Evolutionary conservation across 257 asterid species (phyloP).

Genomic region (Oldenlandia corymbosa): DNA sequence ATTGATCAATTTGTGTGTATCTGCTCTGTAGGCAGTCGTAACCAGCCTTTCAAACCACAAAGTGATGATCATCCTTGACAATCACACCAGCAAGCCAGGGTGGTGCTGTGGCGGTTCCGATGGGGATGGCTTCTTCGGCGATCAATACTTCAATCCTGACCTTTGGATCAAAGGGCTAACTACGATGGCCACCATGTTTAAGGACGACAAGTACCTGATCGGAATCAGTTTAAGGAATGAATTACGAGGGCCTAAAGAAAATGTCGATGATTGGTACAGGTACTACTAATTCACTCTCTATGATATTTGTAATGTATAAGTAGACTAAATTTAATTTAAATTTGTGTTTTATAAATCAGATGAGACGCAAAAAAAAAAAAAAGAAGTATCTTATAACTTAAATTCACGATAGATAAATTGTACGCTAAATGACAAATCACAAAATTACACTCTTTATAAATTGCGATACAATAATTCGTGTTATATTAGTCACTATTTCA

Average conservation of each 20-base stretch:
- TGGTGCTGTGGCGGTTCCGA: constrained; percentile 86
- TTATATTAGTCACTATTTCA: no score
- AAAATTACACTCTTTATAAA: no score
- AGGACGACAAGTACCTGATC: constrained; percentile 42
- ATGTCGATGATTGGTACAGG: constrained; percentile 82
- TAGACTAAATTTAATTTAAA: no score
- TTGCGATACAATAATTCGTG: no score
- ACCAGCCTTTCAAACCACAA: constrained; percentile 61
- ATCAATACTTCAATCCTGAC: constrained; percentile 61
- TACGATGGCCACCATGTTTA: constrained; percentile 65
- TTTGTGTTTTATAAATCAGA: no score
- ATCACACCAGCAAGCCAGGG: constrained; percentile 90
- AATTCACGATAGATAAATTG: no score
- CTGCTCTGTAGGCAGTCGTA: constrained; percentile 95
- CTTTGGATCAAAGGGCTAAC: constrained; percentile 77
- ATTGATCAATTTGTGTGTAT: no score
- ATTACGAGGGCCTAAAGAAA: constrained; percentile 74
- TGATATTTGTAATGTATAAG: no score
- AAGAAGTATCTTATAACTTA: no score
- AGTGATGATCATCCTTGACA: constrained; percentile 81
- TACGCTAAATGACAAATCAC: no score
- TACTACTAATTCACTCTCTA: no score
- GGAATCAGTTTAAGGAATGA: constrained; percentile 95
- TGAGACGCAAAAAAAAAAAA: no score
- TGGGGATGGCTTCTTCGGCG: constrained; percentile 96